These are phyloP conservation scores for Mucuna pruriens DNA, from an alignment of 306 rosid genomes.

Conservation along the genomic window DNA sequence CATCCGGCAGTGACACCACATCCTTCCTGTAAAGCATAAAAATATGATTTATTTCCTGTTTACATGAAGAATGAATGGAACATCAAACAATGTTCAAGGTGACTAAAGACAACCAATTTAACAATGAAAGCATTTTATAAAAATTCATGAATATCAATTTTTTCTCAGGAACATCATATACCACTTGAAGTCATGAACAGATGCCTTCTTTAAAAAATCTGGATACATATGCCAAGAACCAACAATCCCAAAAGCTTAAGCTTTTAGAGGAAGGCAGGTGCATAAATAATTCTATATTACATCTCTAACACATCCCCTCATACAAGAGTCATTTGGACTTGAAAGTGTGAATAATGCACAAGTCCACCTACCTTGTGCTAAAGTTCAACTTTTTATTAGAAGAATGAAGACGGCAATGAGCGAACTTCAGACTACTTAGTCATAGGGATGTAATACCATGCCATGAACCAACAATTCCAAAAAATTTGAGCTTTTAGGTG, in stretches of 20 bases:
- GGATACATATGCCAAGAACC: not conserved
- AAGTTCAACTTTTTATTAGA: not conserved
- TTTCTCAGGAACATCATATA: slow-evolving; percentile 13
- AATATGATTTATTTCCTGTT: slow-evolving; percentile 15
- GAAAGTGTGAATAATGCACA: not conserved
- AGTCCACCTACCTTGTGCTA: not conserved
- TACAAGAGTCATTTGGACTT: not conserved
- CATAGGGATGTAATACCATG: not conserved
- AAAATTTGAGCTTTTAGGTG: not conserved
- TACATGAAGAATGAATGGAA: slow-evolving; percentile 25
- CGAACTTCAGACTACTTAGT: not conserved
- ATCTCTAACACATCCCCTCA: not conserved
- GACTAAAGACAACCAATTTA: slow-evolving; percentile 8
- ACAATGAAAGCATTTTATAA: slow-evolving; percentile 5
- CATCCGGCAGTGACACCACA: slow-evolving; percentile 99
- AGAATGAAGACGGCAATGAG: not conserved
- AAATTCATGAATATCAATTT: slow-evolving; percentile 17
- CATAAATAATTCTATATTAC: not conserved
- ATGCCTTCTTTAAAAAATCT: not conserved
- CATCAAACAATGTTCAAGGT: slow-evolving; percentile 19
- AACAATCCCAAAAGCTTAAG: not conserved
- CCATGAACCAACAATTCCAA: not conserved
- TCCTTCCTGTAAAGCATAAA: slow-evolving; percentile 69
- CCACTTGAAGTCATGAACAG: slow-evolving; percentile 23
- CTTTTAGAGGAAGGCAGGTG: not conserved